A percentile compares a stretch with the other conserved stretches of the same genome.
Evolutionary conservation across 164 flowering plant genomes (phyloP).

Genomic region (Hamamelis virginiana): DNA sequence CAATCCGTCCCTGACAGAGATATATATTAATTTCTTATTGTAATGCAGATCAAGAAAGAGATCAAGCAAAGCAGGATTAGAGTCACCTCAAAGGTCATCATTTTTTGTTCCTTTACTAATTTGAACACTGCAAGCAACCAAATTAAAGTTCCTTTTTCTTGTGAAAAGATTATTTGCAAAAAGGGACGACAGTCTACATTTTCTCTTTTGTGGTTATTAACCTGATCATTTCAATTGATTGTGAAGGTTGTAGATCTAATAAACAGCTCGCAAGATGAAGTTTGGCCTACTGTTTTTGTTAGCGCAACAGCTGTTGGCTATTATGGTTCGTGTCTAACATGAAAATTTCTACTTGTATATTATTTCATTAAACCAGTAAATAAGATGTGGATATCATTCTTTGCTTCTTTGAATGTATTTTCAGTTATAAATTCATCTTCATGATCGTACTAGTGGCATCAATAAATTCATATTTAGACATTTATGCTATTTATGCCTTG

Average conservation of each 20-base stretch:
- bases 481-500: too few relatives aligned
- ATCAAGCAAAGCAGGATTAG: conserved; percentile 83
- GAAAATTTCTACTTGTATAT: not conserved
- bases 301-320: conserved; percentile 97
- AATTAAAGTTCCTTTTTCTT: not conserved
- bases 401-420: not conserved
- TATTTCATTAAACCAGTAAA: not conserved
- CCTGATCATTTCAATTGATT: conserved; percentile 19
- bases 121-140: not conserved
- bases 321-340: conserved; percentile 61
- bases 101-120: conserved; percentile 10
- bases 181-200: not conserved
- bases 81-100: conserved; percentile 78
- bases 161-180: not conserved
- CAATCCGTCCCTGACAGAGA: not conserved
- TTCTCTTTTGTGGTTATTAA: conserved; percentile 1
- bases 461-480: not conserved
- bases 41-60: conserved; percentile 82
- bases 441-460: not conserved
- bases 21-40: conserved; percentile 3
- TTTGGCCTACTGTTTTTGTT: conserved; percentile 72
- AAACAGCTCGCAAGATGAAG: conserved; percentile 46
- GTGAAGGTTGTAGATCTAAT: conserved; percentile 81
- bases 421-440: not conserved
- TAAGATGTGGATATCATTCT: not conserved